A percentile compares a stretch with the other conserved stretches of the same genome.
These are phyloP conservation scores for Eutrema salsugineum DNA, from an alignment of 441 rosid genomes.

Conservation along the genomic window DNA sequence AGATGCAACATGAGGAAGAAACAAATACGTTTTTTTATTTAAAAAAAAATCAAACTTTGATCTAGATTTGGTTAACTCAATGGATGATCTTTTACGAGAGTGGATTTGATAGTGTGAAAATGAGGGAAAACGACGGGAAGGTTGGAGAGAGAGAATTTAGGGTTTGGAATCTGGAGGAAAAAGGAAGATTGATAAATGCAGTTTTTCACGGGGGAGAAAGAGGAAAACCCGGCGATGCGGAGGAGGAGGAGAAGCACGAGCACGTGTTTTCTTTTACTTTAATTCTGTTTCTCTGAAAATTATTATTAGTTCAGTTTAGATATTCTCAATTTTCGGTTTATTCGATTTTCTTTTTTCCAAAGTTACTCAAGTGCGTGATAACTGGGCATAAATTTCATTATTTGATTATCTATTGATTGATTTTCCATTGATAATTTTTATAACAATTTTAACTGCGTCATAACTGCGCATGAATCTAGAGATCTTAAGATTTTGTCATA, in stretches of 20 bases:
- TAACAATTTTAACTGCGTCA: too few relatives aligned
- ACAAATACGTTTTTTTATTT: neutral
- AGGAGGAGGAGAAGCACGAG: constrained; percentile 25
- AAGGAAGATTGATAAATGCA: constrained; percentile 2
- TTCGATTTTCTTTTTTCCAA: too few relatives aligned
- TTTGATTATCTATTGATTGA: too few relatives aligned
- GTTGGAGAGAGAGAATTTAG: constrained; percentile 3
- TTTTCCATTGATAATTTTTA: too few relatives aligned
- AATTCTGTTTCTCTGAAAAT: neutral
- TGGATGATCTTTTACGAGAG: neutral
- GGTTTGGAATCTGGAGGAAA: constrained; percentile 6
- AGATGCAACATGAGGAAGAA: neutral
- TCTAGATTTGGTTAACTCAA: constrained; percentile 25
- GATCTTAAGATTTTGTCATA: too few relatives aligned
- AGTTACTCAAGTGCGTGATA: too few relatives aligned
- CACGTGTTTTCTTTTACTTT: constrained; percentile 42
- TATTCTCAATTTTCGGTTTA: too few relatives aligned
- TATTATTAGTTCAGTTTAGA: too few relatives aligned
- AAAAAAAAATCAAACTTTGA: neutral
- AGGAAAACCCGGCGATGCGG: constrained; percentile 46
- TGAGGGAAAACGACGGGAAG: neutral
- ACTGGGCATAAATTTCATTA: too few relatives aligned
- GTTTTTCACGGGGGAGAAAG: constrained; percentile 13
- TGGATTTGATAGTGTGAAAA: neutral
- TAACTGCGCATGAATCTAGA: too few relatives aligned